A percentile compares a stretch with the other conserved stretches of the same genome.
Evolutionary conservation across 805 yeast species (phyloP).

Genomic region (Ascoidea rubescens): DNA sequence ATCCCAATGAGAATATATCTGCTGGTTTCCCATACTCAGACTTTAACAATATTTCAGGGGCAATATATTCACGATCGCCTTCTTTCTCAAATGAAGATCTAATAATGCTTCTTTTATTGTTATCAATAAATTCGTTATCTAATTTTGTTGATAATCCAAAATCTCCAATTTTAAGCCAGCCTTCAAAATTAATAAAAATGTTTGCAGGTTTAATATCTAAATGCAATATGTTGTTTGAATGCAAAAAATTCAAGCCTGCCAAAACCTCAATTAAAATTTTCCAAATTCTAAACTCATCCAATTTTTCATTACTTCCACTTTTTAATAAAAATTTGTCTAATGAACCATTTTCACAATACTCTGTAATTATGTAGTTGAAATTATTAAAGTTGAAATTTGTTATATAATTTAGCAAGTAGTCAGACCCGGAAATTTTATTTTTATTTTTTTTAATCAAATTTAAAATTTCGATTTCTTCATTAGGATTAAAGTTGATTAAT

Average conservation of each 20-base stretch:
- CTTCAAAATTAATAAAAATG: constrained; percentile 88
- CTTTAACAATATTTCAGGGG: constrained; percentile 82
- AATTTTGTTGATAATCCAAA: constrained; percentile 84
- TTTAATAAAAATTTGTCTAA: constrained; percentile 68
- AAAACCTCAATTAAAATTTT: constrained; percentile 78
- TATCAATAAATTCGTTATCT: constrained; percentile 9
- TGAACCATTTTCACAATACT: constrained; percentile 89
- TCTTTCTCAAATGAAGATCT: constrained; percentile 66
- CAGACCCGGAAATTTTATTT: constrained; percentile 38
- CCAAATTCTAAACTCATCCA: constrained; percentile 98
- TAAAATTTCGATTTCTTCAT: constrained; percentile 22
- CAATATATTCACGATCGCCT: constrained; percentile 95
- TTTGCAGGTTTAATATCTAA: constrained; percentile 93
- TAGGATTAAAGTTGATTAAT: constrained; percentile 5
- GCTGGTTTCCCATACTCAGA: constrained; percentile 84
- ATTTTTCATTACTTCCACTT: constrained; percentile 56
- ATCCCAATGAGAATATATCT: constrained; percentile 87
- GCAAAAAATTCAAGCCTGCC: constrained; percentile 70
- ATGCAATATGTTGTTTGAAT: constrained; percentile 61
- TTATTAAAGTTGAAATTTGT: constrained; percentile 78
- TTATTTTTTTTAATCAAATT: constrained; percentile 17
- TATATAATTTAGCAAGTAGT: constrained; percentile 62
- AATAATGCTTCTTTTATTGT: constrained; percentile 6
- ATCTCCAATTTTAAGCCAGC: constrained; percentile 87
- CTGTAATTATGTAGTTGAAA: constrained; percentile 82